Base-by-base conservation (phyloP, 2,329 filamentous ascomycete species). In the Epichloe bromicola region DNA sequence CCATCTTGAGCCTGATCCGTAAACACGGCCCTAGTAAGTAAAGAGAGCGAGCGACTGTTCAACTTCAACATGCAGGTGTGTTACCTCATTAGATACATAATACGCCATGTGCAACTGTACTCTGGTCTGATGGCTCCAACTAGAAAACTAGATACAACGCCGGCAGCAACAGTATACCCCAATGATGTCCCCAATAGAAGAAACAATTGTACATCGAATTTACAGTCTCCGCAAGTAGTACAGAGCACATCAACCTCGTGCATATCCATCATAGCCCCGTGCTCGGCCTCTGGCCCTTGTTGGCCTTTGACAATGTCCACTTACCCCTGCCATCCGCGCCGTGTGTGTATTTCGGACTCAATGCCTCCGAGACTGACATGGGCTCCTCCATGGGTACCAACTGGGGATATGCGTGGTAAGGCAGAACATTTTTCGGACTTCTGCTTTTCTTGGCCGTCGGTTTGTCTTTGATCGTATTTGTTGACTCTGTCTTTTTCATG, bases 401-500 rank as follows among this genome's bases (percentile, higher is more conserved):
- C 34, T 65, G 54, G 4, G 66, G 60, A 11, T 66, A 57, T 3
- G 66, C 61, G 23, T 58, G 57, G 52, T 70, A 71, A n/a, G 67
- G 67, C n/a, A 68, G 57, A 17, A 67, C 60, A 34, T 55, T 58
- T 50, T 63, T 61, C 36, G 65, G 51, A 6, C 60, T 53, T 17
- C 51, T 59, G 5, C 60, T 53, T 17, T 51, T 59, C 53, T 59
- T 63, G 49, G 54, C 60, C 41, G 57, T 39, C 4, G 56, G 50
- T 48, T 51, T 63, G 14, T 59, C 53, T 51, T 63, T 64, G 40
- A 55, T 55, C 11, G 46, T 43, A 11, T 42, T 51, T 48, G 53
- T 47, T 23, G 56, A 56, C 19, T 58, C 57, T 37, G 57, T 45
- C 59, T 74, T 75, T 52, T 68, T 74, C 50, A 74, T 65, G 1